Evolutionary conservation across 83 land plant species (phyloP).

Genomic region (Larix sibirica): DNA sequence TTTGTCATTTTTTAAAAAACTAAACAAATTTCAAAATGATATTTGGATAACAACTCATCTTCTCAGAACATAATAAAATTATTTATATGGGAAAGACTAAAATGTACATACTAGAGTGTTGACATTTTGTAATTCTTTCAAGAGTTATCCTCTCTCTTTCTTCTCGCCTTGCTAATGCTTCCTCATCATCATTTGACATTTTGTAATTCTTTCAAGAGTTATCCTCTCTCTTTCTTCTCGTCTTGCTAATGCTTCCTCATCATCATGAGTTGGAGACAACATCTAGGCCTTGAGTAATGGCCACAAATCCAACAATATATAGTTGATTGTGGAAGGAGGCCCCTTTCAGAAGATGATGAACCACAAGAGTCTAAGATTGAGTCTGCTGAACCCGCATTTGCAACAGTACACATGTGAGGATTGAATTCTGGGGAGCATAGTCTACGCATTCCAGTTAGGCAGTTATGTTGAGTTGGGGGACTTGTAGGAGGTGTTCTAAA

Average conservation of each 20-base stretch:
- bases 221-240: slow-evolving; percentile 77
- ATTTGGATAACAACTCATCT: neutral
- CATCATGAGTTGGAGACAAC: slow-evolving; percentile 72
- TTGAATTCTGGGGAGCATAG: slow-evolving; percentile 94
- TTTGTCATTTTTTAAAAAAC: neutral
- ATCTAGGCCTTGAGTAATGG: slow-evolving; percentile 92
- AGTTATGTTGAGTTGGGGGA: slow-evolving; percentile 75
- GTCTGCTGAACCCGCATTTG: slow-evolving; percentile 82
- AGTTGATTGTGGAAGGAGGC: slow-evolving; percentile 77
- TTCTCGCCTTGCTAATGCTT: slow-evolving; percentile 64
- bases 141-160: slow-evolving; percentile 72
- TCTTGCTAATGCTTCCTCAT: slow-evolving; percentile 67
- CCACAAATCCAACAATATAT: slow-evolving; percentile 98
- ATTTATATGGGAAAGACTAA: neutral
- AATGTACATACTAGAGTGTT: slow-evolving; percentile 64
- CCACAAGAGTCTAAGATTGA: slow-evolving; percentile 55
- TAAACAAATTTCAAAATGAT: neutral
- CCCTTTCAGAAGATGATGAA: slow-evolving; percentile 35
- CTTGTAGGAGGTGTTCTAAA: slow-evolving; percentile 96
- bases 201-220: slow-evolving; percentile 77
- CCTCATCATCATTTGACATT: slow-evolving; percentile 94
- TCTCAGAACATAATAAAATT: neutral
- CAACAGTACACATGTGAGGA: slow-evolving; percentile 31
- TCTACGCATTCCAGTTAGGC: slow-evolving; percentile 76
- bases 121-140: slow-evolving; percentile 86